phyloP scores from a whole-genome alignment of 257 asterid genomes.

The Euphrasia confusa region DNA sequence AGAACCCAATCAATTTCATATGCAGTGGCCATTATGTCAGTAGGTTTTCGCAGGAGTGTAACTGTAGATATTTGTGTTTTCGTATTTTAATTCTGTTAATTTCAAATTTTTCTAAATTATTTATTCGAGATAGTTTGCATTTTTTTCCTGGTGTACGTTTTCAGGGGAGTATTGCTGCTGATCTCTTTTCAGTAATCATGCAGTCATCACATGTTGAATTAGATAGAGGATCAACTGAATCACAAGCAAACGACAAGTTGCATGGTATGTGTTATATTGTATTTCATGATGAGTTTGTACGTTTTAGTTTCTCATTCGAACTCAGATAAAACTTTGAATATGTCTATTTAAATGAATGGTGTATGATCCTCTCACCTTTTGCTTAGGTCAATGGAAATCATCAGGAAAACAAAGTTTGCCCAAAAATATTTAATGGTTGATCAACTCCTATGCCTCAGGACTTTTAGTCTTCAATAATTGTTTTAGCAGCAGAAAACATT shows the following conservation, averaged over 20 bases:
- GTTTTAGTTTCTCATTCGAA: neutral
- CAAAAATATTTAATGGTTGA: too few species aligned
- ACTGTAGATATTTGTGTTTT: neutral
- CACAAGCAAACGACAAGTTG: constrained; percentile 13
- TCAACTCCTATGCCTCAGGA: too few species aligned
- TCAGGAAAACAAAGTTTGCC: too few species aligned
- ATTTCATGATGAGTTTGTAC: neutral
- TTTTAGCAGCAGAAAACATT: too few species aligned
- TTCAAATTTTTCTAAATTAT: neutral
- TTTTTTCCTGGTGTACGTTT: constrained; percentile 23
- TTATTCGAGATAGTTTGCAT: too few species aligned
- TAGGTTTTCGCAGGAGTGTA: neutral
- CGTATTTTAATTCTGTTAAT: neutral
- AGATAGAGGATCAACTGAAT: constrained; percentile 24
- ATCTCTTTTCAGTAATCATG: constrained; percentile 42
- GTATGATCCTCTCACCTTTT: neutral
- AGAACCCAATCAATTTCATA: neutral
- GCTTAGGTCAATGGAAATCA: neutral
- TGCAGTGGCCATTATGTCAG: too few species aligned
- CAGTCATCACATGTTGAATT: constrained; percentile 33
- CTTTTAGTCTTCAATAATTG: too few species aligned
- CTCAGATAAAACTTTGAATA: constrained; percentile 6
- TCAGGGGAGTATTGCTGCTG: constrained; percentile 45
- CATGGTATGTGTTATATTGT: constrained; percentile 25
- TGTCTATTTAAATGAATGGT: constrained; percentile 1